These are phyloP conservation scores for Macrotyloma uniflorum DNA, from an alignment of 306 rosid species.

Conservation along the genomic window DNA sequence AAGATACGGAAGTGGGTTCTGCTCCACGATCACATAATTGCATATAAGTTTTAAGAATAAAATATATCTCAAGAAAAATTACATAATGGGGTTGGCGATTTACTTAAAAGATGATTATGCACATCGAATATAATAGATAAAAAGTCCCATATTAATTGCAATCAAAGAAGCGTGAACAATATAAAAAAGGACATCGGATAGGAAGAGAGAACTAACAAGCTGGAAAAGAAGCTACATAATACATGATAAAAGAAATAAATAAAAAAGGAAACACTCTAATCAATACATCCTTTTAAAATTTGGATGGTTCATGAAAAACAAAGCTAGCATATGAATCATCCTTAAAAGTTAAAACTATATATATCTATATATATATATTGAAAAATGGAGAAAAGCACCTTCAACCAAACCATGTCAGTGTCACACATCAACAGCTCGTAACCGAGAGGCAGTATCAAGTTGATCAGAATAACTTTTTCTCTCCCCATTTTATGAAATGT, in stretches of 20 bases:
- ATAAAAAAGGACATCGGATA: background rate
- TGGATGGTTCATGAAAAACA: slow-evolving; percentile 15
- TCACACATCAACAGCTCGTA: slow-evolving; percentile 95
- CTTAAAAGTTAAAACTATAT: slow-evolving; percentile 1
- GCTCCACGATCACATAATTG: slow-evolving; percentile 54
- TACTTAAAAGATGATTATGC: slow-evolving; percentile 20
- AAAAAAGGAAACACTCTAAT: background rate
- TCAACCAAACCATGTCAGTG: slow-evolving; percentile 99
- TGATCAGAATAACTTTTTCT: slow-evolving; percentile 87
- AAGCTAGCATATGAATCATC: background rate
- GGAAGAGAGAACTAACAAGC: slow-evolving; percentile 12
- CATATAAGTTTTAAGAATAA: slow-evolving; percentile 28
- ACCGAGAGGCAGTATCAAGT: slow-evolving; percentile 83
- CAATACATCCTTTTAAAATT: slow-evolving; percentile 4
- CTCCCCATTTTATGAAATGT: slow-evolving; percentile 99
- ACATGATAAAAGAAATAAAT: background rate
- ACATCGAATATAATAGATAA: background rate
- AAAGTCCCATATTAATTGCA: background rate
- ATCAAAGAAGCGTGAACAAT: background rate
- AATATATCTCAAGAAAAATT: slow-evolving; percentile 21
- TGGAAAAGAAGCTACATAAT: background rate
- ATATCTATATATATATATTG: slow-evolving; percentile 8
- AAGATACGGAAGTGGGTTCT: slow-evolving; percentile 96
- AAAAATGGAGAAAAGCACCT: slow-evolving; percentile 58
- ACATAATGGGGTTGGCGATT: background rate